phyloP scores from a whole-genome alignment of 148 eudicot genomes.

The Camellia sinensis region DNA sequence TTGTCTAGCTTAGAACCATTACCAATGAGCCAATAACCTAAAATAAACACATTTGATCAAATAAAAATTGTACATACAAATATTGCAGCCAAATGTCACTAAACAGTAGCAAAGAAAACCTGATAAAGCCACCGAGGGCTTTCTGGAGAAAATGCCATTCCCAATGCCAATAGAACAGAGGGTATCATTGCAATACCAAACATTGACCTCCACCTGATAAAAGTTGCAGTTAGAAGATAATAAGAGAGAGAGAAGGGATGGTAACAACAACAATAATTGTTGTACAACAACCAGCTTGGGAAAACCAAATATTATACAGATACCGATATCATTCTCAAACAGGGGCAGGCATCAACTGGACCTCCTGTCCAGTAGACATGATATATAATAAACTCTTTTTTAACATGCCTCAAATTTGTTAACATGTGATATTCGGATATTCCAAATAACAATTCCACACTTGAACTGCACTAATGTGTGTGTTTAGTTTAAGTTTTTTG shows the following conservation, averaged over 20 bases:
- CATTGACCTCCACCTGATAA: conserved; percentile 95
- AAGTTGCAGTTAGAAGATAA: conserved; percentile 1
- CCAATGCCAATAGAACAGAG: conserved; percentile 78
- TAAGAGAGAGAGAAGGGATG: neutral
- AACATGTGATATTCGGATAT: neutral
- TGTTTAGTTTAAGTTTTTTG: too few species aligned
- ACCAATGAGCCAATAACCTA: neutral
- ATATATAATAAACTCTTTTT: neutral
- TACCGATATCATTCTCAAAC: neutral
- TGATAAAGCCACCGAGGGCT: conserved; percentile 97
- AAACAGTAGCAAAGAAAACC: conserved; percentile 37
- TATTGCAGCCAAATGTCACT: conserved; percentile 5
- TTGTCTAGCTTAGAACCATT: neutral
- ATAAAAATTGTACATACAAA: neutral
- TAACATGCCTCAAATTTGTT: neutral
- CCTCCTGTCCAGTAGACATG: neutral
- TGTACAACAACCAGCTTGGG: neutral
- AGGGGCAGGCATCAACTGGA: neutral
- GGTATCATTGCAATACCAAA: conserved; percentile 83
- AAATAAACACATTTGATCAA: neutral
- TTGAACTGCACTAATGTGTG: too few species aligned
- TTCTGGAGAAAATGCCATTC: conserved; percentile 95
- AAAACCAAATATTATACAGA: neutral
- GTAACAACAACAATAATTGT: neutral
- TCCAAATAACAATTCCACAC: too few species aligned